Evolutionary conservation across 345 rosid genomes (phyloP).

Genomic region (Salix purpurea): DNA sequence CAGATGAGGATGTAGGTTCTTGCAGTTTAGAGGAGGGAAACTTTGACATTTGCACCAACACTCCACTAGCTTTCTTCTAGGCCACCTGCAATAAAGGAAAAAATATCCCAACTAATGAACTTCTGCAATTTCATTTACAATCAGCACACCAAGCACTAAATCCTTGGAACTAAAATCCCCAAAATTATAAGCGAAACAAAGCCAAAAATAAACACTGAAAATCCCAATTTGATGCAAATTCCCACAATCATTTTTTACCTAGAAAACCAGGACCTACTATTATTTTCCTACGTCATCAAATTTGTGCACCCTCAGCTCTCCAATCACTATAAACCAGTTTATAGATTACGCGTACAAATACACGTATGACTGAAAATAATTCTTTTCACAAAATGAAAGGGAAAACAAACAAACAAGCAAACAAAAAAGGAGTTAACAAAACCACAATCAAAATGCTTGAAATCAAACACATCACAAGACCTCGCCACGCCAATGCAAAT

Average conservation of each 20-base stretch:
- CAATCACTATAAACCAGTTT: neutral
- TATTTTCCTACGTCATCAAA: neutral
- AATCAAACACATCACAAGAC: constrained; percentile 11
- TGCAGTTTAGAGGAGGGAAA: constrained; percentile 43
- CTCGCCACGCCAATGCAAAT: constrained; percentile 34
- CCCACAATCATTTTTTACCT: neutral
- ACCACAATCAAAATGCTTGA: neutral
- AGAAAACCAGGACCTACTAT: neutral
- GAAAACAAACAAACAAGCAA: neutral
- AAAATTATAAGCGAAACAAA: neutral
- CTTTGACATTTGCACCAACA: constrained; percentile 54
- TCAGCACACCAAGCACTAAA: neutral
- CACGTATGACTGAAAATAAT: constrained; percentile 2
- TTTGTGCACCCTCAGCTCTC: neutral
- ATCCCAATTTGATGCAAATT: neutral
- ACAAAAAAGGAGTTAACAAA: neutral
- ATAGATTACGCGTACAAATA: neutral
- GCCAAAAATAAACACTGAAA: neutral
- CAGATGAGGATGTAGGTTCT: constrained; percentile 27
- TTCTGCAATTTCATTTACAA: neutral
- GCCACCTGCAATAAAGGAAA: constrained; percentile 21
- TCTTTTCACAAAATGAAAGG: neutral
- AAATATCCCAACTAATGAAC: neutral
- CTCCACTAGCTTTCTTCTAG: constrained; percentile 14
- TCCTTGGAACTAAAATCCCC: neutral